Percentiles rank a stretch among this genome's conserved stretches.
These are phyloP conservation scores for Guillardia theta DNA, from an alignment of 78 protist species.

Conservation along the genomic window DNA sequence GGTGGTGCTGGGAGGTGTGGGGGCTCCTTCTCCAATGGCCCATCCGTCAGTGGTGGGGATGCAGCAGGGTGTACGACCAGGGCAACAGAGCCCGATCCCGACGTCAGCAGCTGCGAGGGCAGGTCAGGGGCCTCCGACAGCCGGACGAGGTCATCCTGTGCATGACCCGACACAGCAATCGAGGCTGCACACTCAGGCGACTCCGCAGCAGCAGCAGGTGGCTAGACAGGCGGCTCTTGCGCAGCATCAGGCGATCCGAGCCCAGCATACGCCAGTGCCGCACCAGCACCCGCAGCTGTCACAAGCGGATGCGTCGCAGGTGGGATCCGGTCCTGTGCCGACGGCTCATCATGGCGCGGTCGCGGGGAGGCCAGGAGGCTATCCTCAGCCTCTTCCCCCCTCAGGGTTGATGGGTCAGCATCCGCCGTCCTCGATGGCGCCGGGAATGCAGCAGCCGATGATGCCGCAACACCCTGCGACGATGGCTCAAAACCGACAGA, in stretches of 20 bases:
- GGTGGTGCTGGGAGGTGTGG: background rate
- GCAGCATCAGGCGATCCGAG: background rate
- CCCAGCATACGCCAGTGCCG: background rate
- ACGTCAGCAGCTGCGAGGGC: background rate
- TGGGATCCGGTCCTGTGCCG: too few relatives aligned
- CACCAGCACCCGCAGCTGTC: background rate
- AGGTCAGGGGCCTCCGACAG: background rate
- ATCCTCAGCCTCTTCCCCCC: background rate
- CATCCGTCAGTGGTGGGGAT: background rate
- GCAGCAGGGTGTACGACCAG: background rate
- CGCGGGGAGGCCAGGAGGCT: background rate
- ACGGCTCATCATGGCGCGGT: background rate
- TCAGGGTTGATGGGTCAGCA: background rate
- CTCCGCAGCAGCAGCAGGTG: background rate
- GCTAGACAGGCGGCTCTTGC: background rate
- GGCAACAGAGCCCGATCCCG: too few relatives aligned
- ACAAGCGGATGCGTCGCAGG: too few relatives aligned
- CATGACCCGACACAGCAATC: background rate
- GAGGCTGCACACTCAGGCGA: background rate
- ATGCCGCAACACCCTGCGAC: too few relatives aligned
- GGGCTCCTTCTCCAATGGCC: background rate
- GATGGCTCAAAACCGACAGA: too few relatives aligned
- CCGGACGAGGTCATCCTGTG: background rate
- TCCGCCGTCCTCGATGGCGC: background rate
- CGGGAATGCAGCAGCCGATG: background rate